phyloP scores from a whole-genome alignment of 176 grass and related monocot species.

The Zea mays region Zm-B73-REFERENCE-NAM-5.0 NC_050104.1:101744501-101745000 shows the following conservation, averaged over 20 bases:
- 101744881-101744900: neutral
- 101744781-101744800: neutral
- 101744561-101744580: too few species aligned
- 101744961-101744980: conserved; percentile 5
- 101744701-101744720: conserved; percentile 20
- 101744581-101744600: too few species aligned
- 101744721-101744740: conserved; percentile 51
- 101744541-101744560: too few species aligned
- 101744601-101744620: too few species aligned
- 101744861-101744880: neutral
- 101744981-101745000: neutral
- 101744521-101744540: too few species aligned
- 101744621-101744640: too few species aligned
- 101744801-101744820: neutral
- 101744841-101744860: conserved; percentile 16
- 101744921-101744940: conserved; percentile 14
- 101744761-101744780: conserved; percentile 36
- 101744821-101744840: neutral
- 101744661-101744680: too few species aligned
- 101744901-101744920: neutral
- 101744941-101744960: conserved; percentile 17
- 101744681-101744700: too few species aligned
- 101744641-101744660: too few species aligned
- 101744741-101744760: conserved; percentile 45
- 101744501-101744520: too few species aligned